A percentile compares a stretch with the other conserved stretches of the same genome.
phyloP scores from a whole-genome alignment of 306 rosid genomes.

The Glycine tomentella region DNA sequence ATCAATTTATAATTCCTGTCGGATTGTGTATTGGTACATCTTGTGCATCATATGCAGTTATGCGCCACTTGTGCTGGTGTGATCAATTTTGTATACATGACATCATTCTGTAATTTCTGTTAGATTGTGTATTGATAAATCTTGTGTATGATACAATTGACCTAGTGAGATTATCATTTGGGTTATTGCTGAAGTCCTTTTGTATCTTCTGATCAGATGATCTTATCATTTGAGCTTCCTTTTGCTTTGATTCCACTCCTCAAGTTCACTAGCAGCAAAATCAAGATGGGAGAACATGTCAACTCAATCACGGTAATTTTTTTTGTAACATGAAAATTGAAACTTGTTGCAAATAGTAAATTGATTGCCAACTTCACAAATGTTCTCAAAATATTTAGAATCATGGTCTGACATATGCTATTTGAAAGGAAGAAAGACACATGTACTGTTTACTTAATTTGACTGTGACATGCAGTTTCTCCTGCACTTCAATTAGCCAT shows the following conservation, averaged over 20 bases:
- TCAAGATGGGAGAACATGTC: slow-evolving; percentile 79
- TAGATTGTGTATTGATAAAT: neutral
- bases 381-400: neutral
- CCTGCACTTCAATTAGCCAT: neutral
- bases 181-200: slow-evolving; percentile 11
- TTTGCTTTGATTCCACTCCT: slow-evolving; percentile 86
- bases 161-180: slow-evolving; percentile 25
- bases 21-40: neutral
- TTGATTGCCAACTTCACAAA: slow-evolving; percentile 2
- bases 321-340: slow-evolving; percentile 1
- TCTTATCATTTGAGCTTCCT: slow-evolving; percentile 87
- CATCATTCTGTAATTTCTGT: neutral
- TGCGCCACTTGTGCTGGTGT: neutral
- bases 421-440: neutral
- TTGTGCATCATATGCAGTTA: neutral
- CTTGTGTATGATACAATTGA: slow-evolving; percentile 36
- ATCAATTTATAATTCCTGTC: neutral
- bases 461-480: too few relatives aligned
- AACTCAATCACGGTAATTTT: slow-evolving; percentile 64
- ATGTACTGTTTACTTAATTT: neutral
- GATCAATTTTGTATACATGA: neutral
- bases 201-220: slow-evolving; percentile 67
- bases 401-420: neutral
- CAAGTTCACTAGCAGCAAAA: slow-evolving; percentile 80
- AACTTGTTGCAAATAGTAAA: neutral